Evolutionary conservation across 2,329 filamentous ascomycete species (phyloP).

Genomic region (Diaporthe ampelina): DNA sequence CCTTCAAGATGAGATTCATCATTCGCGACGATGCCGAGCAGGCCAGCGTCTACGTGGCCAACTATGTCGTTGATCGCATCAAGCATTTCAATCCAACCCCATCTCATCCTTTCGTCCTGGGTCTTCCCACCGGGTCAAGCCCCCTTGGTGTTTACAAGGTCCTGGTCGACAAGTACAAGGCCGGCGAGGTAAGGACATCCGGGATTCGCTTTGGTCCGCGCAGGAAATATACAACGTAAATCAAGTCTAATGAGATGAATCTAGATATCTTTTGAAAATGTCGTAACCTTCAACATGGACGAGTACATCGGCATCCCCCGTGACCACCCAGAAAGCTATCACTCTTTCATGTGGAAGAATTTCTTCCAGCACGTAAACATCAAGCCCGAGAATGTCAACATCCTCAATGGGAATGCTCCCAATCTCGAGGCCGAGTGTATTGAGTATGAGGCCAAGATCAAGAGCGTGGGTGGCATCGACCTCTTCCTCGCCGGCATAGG

Average conservation of each 20-base stretch:
- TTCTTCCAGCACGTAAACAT: conserved; percentile 84
- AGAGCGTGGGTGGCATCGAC: conserved; percentile 78
- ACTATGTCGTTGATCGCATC: conserved; percentile 82
- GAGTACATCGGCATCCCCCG: conserved; percentile 82
- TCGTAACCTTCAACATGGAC: conserved; percentile 79
- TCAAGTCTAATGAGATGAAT: neutral
- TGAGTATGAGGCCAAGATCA: conserved; percentile 80
- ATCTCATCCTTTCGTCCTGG: conserved; percentile 77
- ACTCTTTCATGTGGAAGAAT: conserved; percentile 87
- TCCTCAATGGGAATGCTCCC: conserved; percentile 79
- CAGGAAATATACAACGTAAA: neutral
- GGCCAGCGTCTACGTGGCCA: conserved; percentile 77
- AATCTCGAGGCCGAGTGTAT: conserved; percentile 79
- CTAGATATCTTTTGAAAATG: conserved; percentile 67
- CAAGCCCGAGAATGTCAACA: conserved; percentile 77
- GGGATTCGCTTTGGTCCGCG: too few species aligned
- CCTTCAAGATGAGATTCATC: conserved; percentile 75
- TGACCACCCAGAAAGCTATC: conserved; percentile 83
- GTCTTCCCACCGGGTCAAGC: conserved; percentile 80
- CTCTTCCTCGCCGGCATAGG: conserved; percentile 84
- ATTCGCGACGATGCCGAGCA: conserved; percentile 74
- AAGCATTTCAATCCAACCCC: conserved; percentile 75
- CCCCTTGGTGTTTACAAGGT: conserved; percentile 78
- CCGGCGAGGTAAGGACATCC: conserved; percentile 57
- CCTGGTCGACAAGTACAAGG: conserved; percentile 73